Percentiles rank a stretch among this genome's conserved stretches.
Evolutionary conservation across 192 early-diverging fungal genomes (phyloP).

Genomic region (Dissophora globulifera): DNA sequence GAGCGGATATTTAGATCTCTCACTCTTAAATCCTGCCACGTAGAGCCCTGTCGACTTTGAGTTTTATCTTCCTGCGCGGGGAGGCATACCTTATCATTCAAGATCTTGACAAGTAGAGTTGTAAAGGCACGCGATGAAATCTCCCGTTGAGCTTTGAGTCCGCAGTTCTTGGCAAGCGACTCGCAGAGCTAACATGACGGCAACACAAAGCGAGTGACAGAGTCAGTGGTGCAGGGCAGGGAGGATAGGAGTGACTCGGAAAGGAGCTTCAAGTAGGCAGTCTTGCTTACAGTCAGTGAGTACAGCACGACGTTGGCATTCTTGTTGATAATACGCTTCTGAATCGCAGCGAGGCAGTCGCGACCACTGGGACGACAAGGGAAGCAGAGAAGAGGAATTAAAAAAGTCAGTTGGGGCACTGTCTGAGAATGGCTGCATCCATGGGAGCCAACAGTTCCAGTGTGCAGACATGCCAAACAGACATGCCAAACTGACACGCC

Average conservation of each 20-base stretch:
- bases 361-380: slow-evolving; percentile 60
- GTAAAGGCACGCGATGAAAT: slow-evolving; percentile 90
- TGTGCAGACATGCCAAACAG: too few species aligned
- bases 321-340: slow-evolving; percentile 76
- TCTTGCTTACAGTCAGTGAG: slow-evolving; percentile 65
- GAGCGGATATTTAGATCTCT: not conserved
- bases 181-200: slow-evolving; percentile 75
- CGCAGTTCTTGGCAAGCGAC: slow-evolving; percentile 92
- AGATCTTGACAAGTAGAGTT: slow-evolving; percentile 75
- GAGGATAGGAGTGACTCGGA: too few species aligned
- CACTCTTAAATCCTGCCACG: too few species aligned
- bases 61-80: not conserved
- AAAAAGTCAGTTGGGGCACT: too few species aligned
- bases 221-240: not conserved
- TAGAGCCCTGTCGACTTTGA: too few species aligned
- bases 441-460: not conserved
- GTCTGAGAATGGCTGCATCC: too few species aligned
- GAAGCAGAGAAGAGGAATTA: not conserved
- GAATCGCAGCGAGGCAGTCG: slow-evolving; percentile 75
- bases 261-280: too few species aligned
- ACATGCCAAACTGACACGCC: too few species aligned
- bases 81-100: slow-evolving; percentile 75
- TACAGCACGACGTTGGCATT: slow-evolving; percentile 87
- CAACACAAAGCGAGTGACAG: slow-evolving; percentile 14
- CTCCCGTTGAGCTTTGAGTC: slow-evolving; percentile 79